Conservation (phyloP, 805 yeast genomes). For the Saturnispora diversa region DNA sequence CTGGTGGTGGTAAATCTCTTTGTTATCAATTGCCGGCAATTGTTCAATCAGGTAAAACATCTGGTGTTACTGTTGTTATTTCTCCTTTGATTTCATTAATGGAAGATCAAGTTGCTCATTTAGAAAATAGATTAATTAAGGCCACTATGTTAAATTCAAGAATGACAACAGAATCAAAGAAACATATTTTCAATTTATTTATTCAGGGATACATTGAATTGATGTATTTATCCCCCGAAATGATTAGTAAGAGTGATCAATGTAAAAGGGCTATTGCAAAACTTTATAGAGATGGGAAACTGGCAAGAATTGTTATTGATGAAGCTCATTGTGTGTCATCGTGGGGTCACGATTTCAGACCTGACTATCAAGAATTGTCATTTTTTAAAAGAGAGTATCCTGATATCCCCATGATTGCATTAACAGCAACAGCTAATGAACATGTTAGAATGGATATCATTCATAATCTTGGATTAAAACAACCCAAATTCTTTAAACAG, state of each 20-base stretch:
- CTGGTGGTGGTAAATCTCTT: constrained; percentile 96
- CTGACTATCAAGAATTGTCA: constrained; percentile 81
- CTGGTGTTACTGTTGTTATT: constrained; percentile 83
- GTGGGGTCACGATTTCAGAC: constrained; percentile 98
- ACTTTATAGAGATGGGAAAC: constrained; percentile 43
- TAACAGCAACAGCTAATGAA: constrained; percentile 95
- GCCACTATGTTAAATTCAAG: constrained; percentile 89
- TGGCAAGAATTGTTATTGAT: constrained; percentile 88
- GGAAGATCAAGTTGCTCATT: constrained; percentile 94
- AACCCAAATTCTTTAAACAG: constrained; percentile 67
- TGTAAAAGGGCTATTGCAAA: constrained; percentile 55
- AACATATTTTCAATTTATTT: constrained; percentile 52
- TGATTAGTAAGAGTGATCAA: constrained; percentile 69
- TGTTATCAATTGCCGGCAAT: constrained; percentile 95
- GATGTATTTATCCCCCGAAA: constrained; percentile 89
- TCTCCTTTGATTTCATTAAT: constrained; percentile 92
- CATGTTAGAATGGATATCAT: constrained; percentile 81
- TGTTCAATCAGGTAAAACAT: constrained; percentile 61
- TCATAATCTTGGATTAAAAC: constrained; percentile 57
- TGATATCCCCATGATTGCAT: constrained; percentile 83
- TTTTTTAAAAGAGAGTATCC: constrained; percentile 69
- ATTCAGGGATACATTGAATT: constrained; percentile 61
- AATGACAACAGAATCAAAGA: constrained; percentile 54
- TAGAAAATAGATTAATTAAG: constrained; percentile 53
- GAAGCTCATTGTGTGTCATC: constrained; percentile 98